These are phyloP conservation scores for Rosa lucieae DNA, from an alignment of 306 rosid species.

Conservation along the genomic window DNA sequence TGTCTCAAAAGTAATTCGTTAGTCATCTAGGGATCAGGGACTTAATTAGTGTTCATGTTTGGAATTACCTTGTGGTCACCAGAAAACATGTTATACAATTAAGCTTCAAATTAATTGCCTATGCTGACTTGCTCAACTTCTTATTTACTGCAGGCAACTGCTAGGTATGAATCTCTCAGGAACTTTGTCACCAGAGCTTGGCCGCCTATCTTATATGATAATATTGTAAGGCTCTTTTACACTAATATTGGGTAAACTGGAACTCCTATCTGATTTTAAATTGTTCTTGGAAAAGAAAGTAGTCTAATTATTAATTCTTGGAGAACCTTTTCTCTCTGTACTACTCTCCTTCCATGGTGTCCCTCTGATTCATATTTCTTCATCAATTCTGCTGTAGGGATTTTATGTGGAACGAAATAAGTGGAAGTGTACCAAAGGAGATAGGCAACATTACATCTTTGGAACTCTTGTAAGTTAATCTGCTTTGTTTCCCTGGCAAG, in stretches of 20 bases:
- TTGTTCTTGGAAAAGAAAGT: not conserved
- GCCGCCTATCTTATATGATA: slow-evolving; percentile 50
- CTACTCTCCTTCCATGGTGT: slow-evolving; percentile 11
- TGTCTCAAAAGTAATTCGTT: not conserved
- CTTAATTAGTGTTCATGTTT: not conserved
- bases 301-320: not conserved
- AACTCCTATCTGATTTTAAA: not conserved
- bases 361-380: slow-evolving; percentile 29
- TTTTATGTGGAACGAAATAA: slow-evolving; percentile 85
- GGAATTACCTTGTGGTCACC: not conserved
- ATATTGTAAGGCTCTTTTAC: slow-evolving; percentile 58
- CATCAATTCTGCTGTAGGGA: slow-evolving; percentile 51
- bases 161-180: slow-evolving; percentile 59
- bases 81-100: slow-evolving; percentile 1
- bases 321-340: not conserved
- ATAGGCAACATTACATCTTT: slow-evolving; percentile 69
- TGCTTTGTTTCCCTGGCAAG: slow-evolving; percentile 10
- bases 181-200: slow-evolving; percentile 75
- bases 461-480: slow-evolving; percentile 70
- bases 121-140: slow-evolving; percentile 10
- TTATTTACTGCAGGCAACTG: slow-evolving; percentile 62
- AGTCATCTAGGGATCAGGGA: slow-evolving; percentile 1
- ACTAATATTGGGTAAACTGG: not conserved
- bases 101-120: slow-evolving; percentile 17
- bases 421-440: slow-evolving; percentile 83